These are phyloP conservation scores for Erythrophleum fordii DNA, from an alignment of 306 rosid genomes.

Conservation along the genomic window DNA sequence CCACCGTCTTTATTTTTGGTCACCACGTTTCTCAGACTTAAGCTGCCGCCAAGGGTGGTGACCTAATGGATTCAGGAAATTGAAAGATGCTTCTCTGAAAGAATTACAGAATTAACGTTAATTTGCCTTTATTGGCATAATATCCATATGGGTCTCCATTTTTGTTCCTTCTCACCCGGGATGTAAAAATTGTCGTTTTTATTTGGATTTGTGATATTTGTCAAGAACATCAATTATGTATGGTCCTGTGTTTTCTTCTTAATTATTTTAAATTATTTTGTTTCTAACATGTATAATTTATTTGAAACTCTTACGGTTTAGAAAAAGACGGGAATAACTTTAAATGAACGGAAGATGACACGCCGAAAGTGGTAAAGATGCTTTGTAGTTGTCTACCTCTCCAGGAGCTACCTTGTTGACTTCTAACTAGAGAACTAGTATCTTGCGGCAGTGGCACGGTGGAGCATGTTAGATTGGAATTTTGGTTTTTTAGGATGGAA, in stretches of 20 bases:
- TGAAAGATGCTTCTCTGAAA: slow-evolving; percentile 41
- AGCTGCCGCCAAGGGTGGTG: slow-evolving; percentile 43
- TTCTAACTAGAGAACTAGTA: neutral
- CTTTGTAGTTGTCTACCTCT: neutral
- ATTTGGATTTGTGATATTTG: neutral
- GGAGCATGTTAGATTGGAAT: neutral
- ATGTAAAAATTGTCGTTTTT: slow-evolving; percentile 24
- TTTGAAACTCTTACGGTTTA: slow-evolving; percentile 28
- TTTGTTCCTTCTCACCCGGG: neutral
- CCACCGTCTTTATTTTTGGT: slow-evolving; percentile 34
- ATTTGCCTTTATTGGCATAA: slow-evolving; percentile 35
- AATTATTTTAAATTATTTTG: slow-evolving; percentile 22
- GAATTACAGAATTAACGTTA: slow-evolving; percentile 34
- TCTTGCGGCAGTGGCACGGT: neutral
- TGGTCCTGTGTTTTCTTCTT: slow-evolving; percentile 26
- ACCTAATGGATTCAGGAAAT: slow-evolving; percentile 36
- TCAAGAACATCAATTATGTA: slow-evolving; percentile 16
- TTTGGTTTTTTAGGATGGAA: neutral
- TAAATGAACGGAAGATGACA: slow-evolving; percentile 32
- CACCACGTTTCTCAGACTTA: slow-evolving; percentile 34
- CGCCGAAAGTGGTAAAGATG: slow-evolving; percentile 16
- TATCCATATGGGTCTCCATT: slow-evolving; percentile 27
- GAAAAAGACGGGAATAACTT: slow-evolving; percentile 14
- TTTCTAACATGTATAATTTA: neutral
- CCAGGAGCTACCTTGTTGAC: no score